These are phyloP conservation scores for Pharus latifolius DNA, from an alignment of 176 grass and related monocot genomes.

Conservation along the genomic window DNA sequence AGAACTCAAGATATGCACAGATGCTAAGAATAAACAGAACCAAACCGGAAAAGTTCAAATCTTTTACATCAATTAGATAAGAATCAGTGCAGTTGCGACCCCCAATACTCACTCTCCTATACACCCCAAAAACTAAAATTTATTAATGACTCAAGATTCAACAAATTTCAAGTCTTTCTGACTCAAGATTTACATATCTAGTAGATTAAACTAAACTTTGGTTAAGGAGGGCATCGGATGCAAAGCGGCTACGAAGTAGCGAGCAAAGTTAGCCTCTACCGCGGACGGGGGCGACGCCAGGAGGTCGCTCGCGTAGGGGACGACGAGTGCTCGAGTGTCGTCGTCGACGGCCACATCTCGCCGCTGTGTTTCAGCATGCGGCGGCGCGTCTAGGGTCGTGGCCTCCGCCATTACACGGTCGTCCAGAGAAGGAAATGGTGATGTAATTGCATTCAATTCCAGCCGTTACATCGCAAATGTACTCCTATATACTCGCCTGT, in stretches of 20 bases:
- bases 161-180: not conserved
- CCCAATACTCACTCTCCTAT: no score
- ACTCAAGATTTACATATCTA: no score
- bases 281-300: constrained; percentile 47
- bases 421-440: no score
- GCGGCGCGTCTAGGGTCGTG: not conserved
- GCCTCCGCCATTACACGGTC: constrained; percentile 7
- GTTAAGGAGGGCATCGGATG: not conserved
- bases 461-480: no score
- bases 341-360: constrained; percentile 12
- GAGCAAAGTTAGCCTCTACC: constrained; percentile 68
- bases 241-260: constrained; percentile 48
- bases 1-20: not conserved
- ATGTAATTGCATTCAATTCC: no score
- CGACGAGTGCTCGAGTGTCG: constrained; percentile 40
- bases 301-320: constrained; percentile 48
- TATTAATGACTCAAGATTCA: not conserved
- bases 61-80: not conserved
- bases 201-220: not conserved
- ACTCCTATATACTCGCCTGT: no score
- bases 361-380: not conserved
- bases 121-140: no score
- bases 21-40: not conserved
- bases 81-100: no score
- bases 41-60: not conserved